A percentile compares a stretch with the other conserved stretches of the same genome.
Conservation (phyloP, 331 rosid species). For the Malus hybrid region DNA sequence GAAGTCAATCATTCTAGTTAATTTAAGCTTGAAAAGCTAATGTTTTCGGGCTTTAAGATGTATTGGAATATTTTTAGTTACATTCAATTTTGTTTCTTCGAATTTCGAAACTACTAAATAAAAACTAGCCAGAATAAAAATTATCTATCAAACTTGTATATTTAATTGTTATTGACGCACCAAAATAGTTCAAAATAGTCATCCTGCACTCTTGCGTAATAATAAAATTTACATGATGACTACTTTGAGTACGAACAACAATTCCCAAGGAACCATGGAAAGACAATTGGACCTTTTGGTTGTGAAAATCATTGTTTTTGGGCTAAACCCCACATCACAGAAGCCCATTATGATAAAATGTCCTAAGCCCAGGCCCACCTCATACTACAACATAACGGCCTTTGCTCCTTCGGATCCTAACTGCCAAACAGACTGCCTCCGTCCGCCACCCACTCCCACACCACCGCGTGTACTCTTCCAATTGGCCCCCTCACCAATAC, state of each 20-base stretch:
- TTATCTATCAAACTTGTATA: too few relatives aligned
- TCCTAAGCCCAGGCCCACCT: background rate
- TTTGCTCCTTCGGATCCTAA: constrained; percentile 6
- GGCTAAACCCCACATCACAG: background rate
- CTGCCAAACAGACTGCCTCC: constrained; percentile 26
- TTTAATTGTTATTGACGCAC: background rate
- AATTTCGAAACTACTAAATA: too few relatives aligned
- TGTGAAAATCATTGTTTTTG: background rate
- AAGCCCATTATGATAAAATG: background rate
- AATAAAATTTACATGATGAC: background rate
- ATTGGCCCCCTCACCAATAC: background rate
- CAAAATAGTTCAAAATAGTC: too few relatives aligned
- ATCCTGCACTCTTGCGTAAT: too few relatives aligned
- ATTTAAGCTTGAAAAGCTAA: too few relatives aligned
- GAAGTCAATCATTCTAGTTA: too few relatives aligned
- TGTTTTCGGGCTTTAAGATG: too few relatives aligned
- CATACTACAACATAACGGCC: background rate
- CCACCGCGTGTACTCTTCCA: constrained; percentile 12
- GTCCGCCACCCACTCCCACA: constrained; percentile 12
- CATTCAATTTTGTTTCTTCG: background rate
- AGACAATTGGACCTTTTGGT: too few relatives aligned
- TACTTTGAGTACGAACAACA: background rate
- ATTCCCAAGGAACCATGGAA: background rate
- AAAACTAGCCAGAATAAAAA: background rate
- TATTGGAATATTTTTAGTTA: background rate